Base-by-base conservation (phyloP, 257 asterid species). In the Capsicum pubescens region DNA sequence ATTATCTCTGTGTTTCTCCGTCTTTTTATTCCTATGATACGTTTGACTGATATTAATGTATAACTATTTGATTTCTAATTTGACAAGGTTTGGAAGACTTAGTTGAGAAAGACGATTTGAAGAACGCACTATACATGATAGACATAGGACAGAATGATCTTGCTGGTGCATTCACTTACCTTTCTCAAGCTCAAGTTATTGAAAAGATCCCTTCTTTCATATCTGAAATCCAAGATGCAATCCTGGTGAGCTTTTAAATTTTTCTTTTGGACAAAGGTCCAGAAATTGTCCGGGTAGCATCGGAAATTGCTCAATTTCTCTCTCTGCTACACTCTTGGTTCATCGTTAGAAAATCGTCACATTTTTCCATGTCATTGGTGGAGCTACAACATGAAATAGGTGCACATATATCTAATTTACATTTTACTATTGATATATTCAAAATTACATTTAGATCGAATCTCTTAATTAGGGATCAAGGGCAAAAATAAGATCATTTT, bases 61-160 rank as follows among this genome's bases (percentile, higher is more conserved):
- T 52, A 13, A 50, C 3, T 16, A 7, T 52, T 76, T 2, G n/a
- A 76, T 44, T 74, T 44, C 48, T 54, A 64, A 79, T 83, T 46
- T 13, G 19, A 57, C 70, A 86, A 92, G 91, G 26, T 76, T 8
- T 9, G 7, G 82, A 15, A 50, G 42, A 80, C 69, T 39, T 80
- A 35, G 54, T 85, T 59, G 89, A 85, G 0, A 80, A 84, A 12
- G 82, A 89, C 10, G 92, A 84, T 35, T 88, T 89, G 78, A 44
- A 74, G 39, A 83, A 83, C 7, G 95, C 93, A 4, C 13, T 89
- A 0, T 91, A 88, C 86, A 89, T 79, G 21, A 21, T 91, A 32
- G 95, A 92, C 82, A 92, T 92, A 5, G 95, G 93, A 50, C 93
- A 91, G 35, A 92, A 92, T 83, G 94, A 92, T 82, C 79, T 91